Conservation (phyloP, 1,284 basidiomycete genomes). For the Xerocomus nothofagi region DNA sequence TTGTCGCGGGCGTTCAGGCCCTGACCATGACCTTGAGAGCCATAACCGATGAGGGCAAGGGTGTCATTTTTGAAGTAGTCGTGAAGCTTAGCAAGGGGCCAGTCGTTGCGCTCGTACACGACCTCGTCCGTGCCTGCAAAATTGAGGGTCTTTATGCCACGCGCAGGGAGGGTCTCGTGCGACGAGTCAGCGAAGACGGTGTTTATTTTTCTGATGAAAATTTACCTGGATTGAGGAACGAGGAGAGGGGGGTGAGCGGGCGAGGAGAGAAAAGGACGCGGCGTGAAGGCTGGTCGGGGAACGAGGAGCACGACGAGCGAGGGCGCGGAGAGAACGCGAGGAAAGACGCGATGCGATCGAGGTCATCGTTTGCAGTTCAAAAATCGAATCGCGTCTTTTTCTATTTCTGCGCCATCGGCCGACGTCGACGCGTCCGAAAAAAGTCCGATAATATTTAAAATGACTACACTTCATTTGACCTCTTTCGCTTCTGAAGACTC, state of each 20-base stretch:
- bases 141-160: conserved; percentile 96
- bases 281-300: conserved; percentile 36
- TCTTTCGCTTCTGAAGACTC: conserved; percentile 23
- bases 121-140: conserved; percentile 95
- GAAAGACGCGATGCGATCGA: conserved; percentile 25
- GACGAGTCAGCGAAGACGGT: conserved; percentile 12
- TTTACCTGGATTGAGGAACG: conserved; percentile 46
- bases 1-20: conserved; percentile 99
- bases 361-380: conserved; percentile 16
- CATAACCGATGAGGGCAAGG: conserved; percentile 97
- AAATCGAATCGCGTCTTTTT: conserved; percentile 12
- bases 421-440: no score
- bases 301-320: conserved; percentile 25
- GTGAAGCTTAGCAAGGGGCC: conserved; percentile 97
- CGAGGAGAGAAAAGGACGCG: conserved; percentile 76
- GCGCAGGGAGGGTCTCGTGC: conserved; percentile 39
- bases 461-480: conserved; percentile 6
- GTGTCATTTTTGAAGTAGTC: conserved; percentile 99
- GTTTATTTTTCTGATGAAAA: conserved; percentile 18
- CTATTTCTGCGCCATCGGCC: conserved; percentile 12
- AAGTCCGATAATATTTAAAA: conserved; percentile 18
- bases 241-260: conserved; percentile 48
- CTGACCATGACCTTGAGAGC: conserved; percentile 99
- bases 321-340: conserved; percentile 22
- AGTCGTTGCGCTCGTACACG: conserved; percentile 98